Base-by-base conservation (phyloP, 192 early-diverging fungal species). In the Coemansia sp. region DNA sequence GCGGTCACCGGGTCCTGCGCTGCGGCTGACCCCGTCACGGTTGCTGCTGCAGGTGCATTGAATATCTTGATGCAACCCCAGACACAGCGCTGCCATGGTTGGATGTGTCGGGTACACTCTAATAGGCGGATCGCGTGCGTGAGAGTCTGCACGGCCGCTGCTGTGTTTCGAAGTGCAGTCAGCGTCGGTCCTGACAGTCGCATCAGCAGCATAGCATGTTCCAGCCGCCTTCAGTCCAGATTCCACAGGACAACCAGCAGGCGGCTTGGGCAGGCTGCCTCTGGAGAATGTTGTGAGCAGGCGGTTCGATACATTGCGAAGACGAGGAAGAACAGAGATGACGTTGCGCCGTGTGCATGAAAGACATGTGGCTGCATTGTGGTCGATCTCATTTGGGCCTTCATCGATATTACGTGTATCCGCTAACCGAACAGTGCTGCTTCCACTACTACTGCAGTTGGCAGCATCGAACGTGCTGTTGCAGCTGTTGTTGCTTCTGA, bases 271-370 rank as follows among this genome's bases (percentile, higher is more conserved):
- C 72, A 68, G 72, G 22, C 64, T 50, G 66, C 78, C 46, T 17
- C 69, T 65, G 21, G 66, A 63, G 31, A 80, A 55, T 46, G 72
- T 57, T 6, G 68, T 51, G 14, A 80, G 54, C 39, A 80, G 55
- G 29, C 70, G 72, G 0, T 62, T 75, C 11, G 78, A 70, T 14
- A 75, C 66, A 22, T 72, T 68, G 54, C 78, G 72, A 42, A 80
- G 68, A 17, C 78, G 72, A 20, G 78, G 72, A 54, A 80, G 69
- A 27, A 74, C 78, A 25, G 64, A 59, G 42, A 71, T 69, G 54
- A 80, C 78, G 52, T 71, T 71, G 61, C 69, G 78, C 27, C 78
- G 72, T 1, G 72, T 75, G 36, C 72, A 75, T 20, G 72, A 69
- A 22, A 80, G 66, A 31, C 78, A 80, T 32, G 68, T 51, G 21